phyloP scores from a whole-genome alignment of 2,329 filamentous ascomycete species.

The Iodosphaeria phyllophila region DNA sequence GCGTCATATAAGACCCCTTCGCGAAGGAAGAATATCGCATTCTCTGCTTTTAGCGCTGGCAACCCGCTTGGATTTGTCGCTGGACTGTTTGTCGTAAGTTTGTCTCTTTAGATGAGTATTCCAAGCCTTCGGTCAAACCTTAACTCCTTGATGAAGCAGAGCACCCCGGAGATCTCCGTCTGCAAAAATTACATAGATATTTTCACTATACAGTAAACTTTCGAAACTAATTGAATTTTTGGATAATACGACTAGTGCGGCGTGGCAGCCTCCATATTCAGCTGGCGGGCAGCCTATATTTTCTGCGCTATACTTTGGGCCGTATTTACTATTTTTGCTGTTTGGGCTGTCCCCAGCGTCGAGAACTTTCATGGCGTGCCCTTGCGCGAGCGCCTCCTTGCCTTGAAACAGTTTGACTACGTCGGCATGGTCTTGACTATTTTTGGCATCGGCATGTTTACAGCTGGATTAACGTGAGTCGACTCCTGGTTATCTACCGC shows the following conservation, averaged over 20 bases:
- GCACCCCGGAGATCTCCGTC: no score
- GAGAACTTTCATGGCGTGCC: slow-evolving; percentile 22
- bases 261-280: slow-evolving; percentile 38
- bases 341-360: slow-evolving; percentile 41
- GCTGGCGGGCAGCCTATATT: slow-evolving; percentile 45
- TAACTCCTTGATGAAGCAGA: no score
- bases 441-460: slow-evolving; percentile 46
- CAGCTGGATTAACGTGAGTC: slow-evolving; percentile 38
- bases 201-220: no score
- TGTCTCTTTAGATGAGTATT: no score
- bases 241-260: no score
- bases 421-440: slow-evolving; percentile 41
- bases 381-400: slow-evolving; percentile 14
- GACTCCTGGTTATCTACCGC: no score
- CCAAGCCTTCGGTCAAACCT: no score
- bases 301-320: slow-evolving; percentile 45
- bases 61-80: slow-evolving; percentile 18
- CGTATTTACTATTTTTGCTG: slow-evolving; percentile 33
- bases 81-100: slow-evolving; percentile 25
- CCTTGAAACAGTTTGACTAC: slow-evolving; percentile 38
- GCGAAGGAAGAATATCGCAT: slow-evolving; percentile 15
- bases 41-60: slow-evolving; percentile 14
- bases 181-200: no score
- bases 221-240: no score
- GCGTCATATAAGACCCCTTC: slow-evolving; percentile 40